These are phyloP conservation scores for Fusarium piperis DNA, from an alignment of 2,329 filamentous ascomycete genomes.

Conservation along the genomic window DNA sequence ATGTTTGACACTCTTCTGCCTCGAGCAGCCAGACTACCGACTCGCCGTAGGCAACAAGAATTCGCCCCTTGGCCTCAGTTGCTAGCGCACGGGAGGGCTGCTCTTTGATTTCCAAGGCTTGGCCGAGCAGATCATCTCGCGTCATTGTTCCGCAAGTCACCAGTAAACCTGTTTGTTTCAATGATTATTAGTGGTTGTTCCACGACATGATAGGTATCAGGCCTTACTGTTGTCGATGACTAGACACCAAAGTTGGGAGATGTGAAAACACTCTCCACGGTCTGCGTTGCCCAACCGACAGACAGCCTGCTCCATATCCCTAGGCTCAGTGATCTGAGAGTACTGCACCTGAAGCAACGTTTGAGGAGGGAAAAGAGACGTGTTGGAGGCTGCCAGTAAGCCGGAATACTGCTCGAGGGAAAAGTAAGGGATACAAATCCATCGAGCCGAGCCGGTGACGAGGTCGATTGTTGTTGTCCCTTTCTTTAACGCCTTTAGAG, in stretches of 20 bases:
- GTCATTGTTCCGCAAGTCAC: constrained; percentile 55
- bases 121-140: constrained; percentile 46
- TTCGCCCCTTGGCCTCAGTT: constrained; percentile 29
- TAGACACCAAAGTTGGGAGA: constrained; percentile 59
- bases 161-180: constrained; percentile 44
- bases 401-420: constrained; percentile 55
- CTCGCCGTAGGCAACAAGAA: constrained; percentile 49
- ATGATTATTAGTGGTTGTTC: neutral
- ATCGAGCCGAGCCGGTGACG: constrained; percentile 42
- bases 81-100: constrained; percentile 41
- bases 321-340: constrained; percentile 49
- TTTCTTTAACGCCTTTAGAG: constrained; percentile 42
- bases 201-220: neutral
- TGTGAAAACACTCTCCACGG: constrained; percentile 55
- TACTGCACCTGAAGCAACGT: constrained; percentile 57
- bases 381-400: constrained; percentile 43
- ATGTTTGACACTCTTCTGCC: constrained; percentile 53
- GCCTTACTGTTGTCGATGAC: constrained; percentile 55
- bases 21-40: constrained; percentile 52
- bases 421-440: constrained; percentile 61
- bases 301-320: constrained; percentile 59
- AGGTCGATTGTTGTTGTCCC: constrained; percentile 14
- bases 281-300: constrained; percentile 50
- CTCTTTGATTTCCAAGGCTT: constrained; percentile 44
- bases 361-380: constrained; percentile 52